These are phyloP conservation scores for Mortierella sp. DNA, from an alignment of 371 early-diverging fungal species.

Conservation along the genomic window DNA sequence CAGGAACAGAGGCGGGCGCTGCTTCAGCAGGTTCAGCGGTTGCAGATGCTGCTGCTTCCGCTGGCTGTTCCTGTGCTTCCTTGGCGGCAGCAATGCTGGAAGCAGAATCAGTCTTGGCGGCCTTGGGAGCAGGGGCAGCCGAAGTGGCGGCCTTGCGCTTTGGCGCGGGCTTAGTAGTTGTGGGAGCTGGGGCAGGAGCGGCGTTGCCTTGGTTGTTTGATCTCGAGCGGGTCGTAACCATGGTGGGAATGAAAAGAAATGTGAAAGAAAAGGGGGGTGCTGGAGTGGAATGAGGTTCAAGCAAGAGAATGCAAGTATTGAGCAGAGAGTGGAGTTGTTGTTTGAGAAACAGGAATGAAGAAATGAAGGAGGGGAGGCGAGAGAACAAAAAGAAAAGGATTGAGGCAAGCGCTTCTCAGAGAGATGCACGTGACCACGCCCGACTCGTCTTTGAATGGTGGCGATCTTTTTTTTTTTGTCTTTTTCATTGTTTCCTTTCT, in stretches of 20 bases:
- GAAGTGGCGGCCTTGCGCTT: conserved; percentile 42
- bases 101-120: conserved; percentile 31
- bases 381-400: background rate
- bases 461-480: background rate
- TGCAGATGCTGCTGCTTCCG: background rate
- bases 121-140: conserved; percentile 28
- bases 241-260: conserved; percentile 3
- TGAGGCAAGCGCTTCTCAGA: background rate
- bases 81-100: conserved; percentile 28
- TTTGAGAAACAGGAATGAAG: background rate
- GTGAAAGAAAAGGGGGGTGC: background rate
- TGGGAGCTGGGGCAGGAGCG: conserved; percentile 22
- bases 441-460: background rate
- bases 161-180: conserved; percentile 17
- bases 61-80: background rate
- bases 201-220: conserved; percentile 27
- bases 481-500: background rate
- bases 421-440: background rate
- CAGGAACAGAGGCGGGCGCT: background rate
- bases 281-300: background rate
- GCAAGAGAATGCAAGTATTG: background rate
- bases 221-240: conserved; percentile 52
- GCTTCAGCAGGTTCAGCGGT: background rate
- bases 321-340: conserved; percentile 2
- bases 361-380: background rate